Conservation (phyloP, 176 grass and related monocot genomes). For the Ensete glaucum region DNA sequence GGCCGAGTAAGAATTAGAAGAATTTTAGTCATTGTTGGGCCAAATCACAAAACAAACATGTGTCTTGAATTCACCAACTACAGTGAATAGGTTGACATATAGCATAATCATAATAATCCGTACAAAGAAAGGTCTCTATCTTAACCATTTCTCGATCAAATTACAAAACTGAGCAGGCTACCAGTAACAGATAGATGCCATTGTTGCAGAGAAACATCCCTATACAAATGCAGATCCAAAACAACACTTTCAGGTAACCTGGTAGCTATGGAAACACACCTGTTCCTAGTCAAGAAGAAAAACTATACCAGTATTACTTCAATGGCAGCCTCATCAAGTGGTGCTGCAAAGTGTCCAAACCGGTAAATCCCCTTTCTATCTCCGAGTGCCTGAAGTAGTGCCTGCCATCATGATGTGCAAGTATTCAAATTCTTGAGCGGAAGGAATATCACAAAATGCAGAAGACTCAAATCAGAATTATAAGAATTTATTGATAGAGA, state of each 20-base stretch:
- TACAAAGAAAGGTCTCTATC: background rate
- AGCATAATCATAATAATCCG: too few species aligned
- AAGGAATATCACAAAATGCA: background rate
- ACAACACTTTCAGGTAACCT: too few species aligned
- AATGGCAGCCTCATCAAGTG: constrained; percentile 83
- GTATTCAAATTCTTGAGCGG: background rate
- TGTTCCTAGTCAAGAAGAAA: background rate
- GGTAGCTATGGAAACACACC: too few species aligned
- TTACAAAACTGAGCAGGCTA: background rate
- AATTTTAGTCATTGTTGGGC: too few species aligned
- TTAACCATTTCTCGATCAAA: background rate
- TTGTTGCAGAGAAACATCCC: too few species aligned
- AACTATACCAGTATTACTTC: constrained; percentile 77
- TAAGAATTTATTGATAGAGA: background rate
- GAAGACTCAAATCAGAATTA: background rate
- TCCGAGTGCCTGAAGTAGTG: constrained; percentile 87
- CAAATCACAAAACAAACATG: too few species aligned
- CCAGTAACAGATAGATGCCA: too few species aligned
- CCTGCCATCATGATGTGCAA: constrained; percentile 28
- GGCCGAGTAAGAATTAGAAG: too few species aligned
- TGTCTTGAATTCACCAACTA: too few species aligned
- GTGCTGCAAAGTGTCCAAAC: constrained; percentile 87
- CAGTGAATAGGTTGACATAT: too few species aligned
- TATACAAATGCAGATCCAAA: too few species aligned
- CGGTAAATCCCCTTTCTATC: constrained; percentile 82